Evolutionary conservation across 345 rosid genomes (phyloP).

Genomic region (Eucalyptus pumila): DNA sequence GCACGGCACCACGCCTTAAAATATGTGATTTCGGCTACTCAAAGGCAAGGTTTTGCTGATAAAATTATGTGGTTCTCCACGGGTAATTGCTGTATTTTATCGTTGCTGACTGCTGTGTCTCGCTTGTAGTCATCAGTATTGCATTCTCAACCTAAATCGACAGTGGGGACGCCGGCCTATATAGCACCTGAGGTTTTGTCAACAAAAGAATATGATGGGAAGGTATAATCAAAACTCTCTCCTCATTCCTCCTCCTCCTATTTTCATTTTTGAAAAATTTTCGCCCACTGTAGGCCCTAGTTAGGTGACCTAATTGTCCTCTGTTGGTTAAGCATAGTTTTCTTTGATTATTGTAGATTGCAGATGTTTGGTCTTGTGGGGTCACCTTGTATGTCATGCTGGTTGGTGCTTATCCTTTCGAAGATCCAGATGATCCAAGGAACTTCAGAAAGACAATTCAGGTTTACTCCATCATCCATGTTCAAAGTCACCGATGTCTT

Average conservation of each 20-base stretch:
- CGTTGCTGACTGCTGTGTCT: neutral
- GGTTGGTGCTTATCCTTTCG: conserved; percentile 83
- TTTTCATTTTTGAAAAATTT: neutral
- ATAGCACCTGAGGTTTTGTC: conserved; percentile 83
- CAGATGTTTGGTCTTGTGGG: conserved; percentile 92
- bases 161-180: conserved; percentile 94
- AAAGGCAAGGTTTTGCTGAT: conserved; percentile 23
- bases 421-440: conserved; percentile 69
- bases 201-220: conserved; percentile 72
- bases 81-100: neutral
- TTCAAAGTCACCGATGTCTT: neutral
- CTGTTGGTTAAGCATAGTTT: neutral
- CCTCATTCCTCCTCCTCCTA: neutral
- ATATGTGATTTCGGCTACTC: conserved; percentile 91
- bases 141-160: conserved; percentile 93
- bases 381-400: conserved; percentile 80
- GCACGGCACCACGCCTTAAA: conserved; percentile 64
- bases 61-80: neutral
- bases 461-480: conserved; percentile 9
- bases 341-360: conserved; percentile 24
- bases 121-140: conserved; percentile 53
- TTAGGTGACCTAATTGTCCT: neutral
- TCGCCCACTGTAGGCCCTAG: neutral
- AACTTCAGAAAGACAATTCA: conserved; percentile 71
- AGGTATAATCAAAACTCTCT: conserved; percentile 19